Base-by-base conservation (phyloP, 176 grass and related monocot species). In the Oryza officinalis region DNA sequence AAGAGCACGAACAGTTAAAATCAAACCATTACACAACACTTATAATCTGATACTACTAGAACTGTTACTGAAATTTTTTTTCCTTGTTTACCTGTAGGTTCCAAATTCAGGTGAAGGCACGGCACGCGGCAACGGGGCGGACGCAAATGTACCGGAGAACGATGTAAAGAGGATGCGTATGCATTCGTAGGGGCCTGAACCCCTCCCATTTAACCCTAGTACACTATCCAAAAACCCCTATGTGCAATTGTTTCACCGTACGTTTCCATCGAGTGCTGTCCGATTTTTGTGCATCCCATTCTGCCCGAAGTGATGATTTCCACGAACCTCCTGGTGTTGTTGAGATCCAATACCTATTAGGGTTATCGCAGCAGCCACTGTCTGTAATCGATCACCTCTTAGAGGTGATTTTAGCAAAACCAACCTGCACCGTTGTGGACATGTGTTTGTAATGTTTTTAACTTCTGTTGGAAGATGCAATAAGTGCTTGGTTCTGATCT, bases 131-230 rank as follows among this genome's bases (percentile, higher is more conserved):
- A 96, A 94, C 22, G 93, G 93, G 0, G 90, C 81, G 12, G 96
- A 96, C 75, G 88, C 81, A 66, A 92, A 83, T 22, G 96, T 99
- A 11, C 93, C 96, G 0, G 96, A 96, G 81, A 92, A 90, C 23
- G 91, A 99, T 69, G 89, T 91, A 28, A 99, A 99, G 91, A 81
- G 91, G 20, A 96, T 96, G 93, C 89, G 89, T 8, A 68, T 99
- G 76, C 84, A 79, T 26, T 90, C 75, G 11, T 86, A 83, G 80
- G 75, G 9, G 43, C 31, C 50, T 26, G 26, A 3, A n/a, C n/a
- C 30, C 4, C 46, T n/a, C 49, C 30, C 27, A 35, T 65, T 22
- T 82, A 85, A 64, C 38, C 27, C n/a, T 70, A 69, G 20, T 27
- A 49, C 26, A 71, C 68, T 28, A 74, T 46, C 1, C 18, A 33